Conservation (phyloP, 108 stramenopile genomes). For the Asterionellopsis glacialis region DNA sequence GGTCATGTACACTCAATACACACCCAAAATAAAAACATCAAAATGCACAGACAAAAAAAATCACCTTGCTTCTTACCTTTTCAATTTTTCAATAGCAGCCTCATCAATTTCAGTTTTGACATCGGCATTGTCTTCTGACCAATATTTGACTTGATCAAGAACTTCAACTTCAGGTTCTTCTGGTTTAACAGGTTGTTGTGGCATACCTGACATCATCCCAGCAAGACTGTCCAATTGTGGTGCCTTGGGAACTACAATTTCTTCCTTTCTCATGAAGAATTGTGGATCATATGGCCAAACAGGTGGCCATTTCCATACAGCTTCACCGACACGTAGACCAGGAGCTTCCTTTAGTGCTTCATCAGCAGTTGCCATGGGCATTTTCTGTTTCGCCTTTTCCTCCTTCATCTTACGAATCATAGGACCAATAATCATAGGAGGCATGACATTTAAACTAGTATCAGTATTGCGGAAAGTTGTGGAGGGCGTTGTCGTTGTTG, state of each 20-base stretch:
- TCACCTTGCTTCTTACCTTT: conserved; percentile 56
- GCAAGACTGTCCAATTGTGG: conserved; percentile 36
- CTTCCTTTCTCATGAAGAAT: conserved; percentile 51
- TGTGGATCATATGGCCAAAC: conserved; percentile 81
- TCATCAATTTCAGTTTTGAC: conserved; percentile 59
- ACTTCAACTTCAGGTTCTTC: conserved; percentile 31
- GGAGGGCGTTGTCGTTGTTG: no score
- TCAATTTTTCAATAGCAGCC: conserved; percentile 60
- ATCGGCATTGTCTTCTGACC: conserved; percentile 53
- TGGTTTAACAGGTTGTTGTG: conserved; percentile 19
- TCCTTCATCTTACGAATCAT: conserved; percentile 81
- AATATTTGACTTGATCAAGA: conserved; percentile 38
- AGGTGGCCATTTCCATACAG: conserved; percentile 87
- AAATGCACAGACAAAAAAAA: background rate
- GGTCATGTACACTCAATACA: background rate
- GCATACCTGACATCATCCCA: conserved; percentile 22
- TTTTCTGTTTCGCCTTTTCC: conserved; percentile 66
- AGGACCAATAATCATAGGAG: conserved; percentile 70
- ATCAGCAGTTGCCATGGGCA: conserved; percentile 63
- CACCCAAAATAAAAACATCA: background rate
- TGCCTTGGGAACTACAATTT: conserved; percentile 31
- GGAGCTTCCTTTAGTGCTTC: conserved; percentile 69
- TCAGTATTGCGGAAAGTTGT: no score
- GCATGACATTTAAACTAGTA: conserved; percentile 18
- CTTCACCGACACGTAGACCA: conserved; percentile 70